Evolutionary conservation across 257 asterid species (phyloP).

Genomic region (Solanum chiquidenum): DNA sequence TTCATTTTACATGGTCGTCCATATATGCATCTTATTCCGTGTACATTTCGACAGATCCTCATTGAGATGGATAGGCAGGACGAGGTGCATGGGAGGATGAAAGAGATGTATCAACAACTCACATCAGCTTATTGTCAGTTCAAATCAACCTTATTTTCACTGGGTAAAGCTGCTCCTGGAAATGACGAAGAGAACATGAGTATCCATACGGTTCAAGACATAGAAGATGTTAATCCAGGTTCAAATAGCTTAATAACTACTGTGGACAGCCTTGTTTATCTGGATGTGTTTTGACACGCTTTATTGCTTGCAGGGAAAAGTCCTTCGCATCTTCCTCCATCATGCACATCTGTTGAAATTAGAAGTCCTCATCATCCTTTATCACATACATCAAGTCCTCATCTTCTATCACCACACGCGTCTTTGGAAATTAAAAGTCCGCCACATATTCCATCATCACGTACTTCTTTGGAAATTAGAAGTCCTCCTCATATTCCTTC

Average conservation of each 20-base stretch:
- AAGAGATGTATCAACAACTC: conserved; percentile 45
- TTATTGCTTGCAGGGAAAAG: background rate
- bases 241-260: background rate
- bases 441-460: background rate
- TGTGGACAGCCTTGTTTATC: background rate
- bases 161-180: conserved; percentile 4
- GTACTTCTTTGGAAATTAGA: background rate
- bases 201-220: conserved; percentile 9
- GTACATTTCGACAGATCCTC: conserved; percentile 51
- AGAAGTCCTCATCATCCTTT: background rate
- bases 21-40: background rate
- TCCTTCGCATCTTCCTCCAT: background rate
- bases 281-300: background rate
- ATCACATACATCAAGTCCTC: background rate
- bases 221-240: conserved; percentile 27
- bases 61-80: conserved; percentile 85
- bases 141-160: conserved; percentile 2
- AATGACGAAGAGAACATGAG: conserved; percentile 5
- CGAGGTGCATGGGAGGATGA: conserved; percentile 44
- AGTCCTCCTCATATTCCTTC: background rate
- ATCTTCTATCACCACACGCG: background rate
- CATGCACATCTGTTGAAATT: background rate
- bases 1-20: background rate
- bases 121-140: conserved; percentile 51
- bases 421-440: background rate